A percentile compares a stretch with the other conserved stretches of the same genome.
These are phyloP conservation scores for Wakefieldia striispora DNA, from an alignment of 768 basidiomycete genomes.

Conservation along the genomic window DNA sequence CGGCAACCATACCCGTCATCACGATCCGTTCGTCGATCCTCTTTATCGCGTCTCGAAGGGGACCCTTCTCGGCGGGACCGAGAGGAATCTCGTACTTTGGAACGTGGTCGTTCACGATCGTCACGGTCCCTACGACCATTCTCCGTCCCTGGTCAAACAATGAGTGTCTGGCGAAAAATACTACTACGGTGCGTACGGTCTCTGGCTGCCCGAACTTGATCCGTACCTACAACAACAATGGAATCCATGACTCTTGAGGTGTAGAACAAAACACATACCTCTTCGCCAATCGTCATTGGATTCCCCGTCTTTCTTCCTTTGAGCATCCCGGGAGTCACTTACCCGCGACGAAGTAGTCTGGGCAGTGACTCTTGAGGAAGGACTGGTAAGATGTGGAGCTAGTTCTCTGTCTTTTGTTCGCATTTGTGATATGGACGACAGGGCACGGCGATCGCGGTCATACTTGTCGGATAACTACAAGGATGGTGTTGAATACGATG, in stretches of 20 bases:
- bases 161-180: constrained; percentile 1
- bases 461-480: constrained; percentile 81
- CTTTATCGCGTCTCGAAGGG: constrained; percentile 46
- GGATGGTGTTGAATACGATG: constrained; percentile 3
- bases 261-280: constrained; percentile 44
- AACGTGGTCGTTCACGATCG: constrained; percentile 65
- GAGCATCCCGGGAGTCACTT: constrained; percentile 55
- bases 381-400: constrained; percentile 54
- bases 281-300: constrained; percentile 82
- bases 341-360: constrained; percentile 45
- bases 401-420: constrained; percentile 68
- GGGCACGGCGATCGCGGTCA: constrained; percentile 73
- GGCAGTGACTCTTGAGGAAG: constrained; percentile 41
- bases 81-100: constrained; percentile 63
- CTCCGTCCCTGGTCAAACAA: constrained; percentile 44
- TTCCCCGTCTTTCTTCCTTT: constrained; percentile 71
- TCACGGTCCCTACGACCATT: constrained; percentile 53
- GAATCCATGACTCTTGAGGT: neutral
- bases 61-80: constrained; percentile 59
- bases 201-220: constrained; percentile 48
- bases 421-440: constrained; percentile 45
- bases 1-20: constrained; percentile 26
- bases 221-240: constrained; percentile 36
- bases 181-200: constrained; percentile 49
- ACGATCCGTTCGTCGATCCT: constrained; percentile 36